Conservation (phyloP, 1,284 basidiomycete species). For the Ganoderma sinense region DNA sequence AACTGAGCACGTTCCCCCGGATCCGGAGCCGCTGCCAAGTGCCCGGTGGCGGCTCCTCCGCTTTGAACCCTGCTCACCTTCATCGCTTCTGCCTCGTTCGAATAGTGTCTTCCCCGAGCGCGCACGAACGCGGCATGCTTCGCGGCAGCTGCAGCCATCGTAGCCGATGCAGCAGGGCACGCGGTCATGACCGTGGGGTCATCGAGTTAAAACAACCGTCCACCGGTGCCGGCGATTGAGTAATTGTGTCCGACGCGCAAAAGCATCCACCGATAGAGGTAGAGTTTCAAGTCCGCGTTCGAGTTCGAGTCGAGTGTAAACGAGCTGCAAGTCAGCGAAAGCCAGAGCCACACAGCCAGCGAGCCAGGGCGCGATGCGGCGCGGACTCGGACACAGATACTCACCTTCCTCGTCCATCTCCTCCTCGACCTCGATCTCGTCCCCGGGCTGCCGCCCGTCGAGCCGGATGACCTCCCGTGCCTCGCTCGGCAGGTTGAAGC, state of each 20-base stretch:
- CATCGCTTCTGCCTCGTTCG: conserved; percentile 93
- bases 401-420: conserved; percentile 89
- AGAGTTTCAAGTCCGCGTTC: background rate
- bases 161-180: conserved; percentile 45
- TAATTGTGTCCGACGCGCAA: background rate
- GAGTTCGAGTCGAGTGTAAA: background rate
- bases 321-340: background rate
- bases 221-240: background rate
- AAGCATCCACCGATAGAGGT: background rate
- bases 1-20: conserved; percentile 12
- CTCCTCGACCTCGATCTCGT: conserved; percentile 75
- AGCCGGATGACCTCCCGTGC: conserved; percentile 62
- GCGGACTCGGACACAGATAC: conserved; percentile 34
- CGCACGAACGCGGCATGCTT: conserved; percentile 87
- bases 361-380: no score
- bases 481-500: conserved; percentile 81
- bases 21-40: conserved; percentile 23
- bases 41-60: background rate
- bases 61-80: conserved; percentile 57
- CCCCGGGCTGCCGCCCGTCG: conserved; percentile 48
- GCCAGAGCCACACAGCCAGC: no score
- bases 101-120: conserved; percentile 87
- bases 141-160: conserved; percentile 64
- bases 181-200: background rate
- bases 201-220: background rate